Evolutionary conservation across 495 filamentous ascomycete genomes (phyloP), one percentile per base, ranked within the genome.

Genomic region (Chlorociboria aeruginascens): DNA sequence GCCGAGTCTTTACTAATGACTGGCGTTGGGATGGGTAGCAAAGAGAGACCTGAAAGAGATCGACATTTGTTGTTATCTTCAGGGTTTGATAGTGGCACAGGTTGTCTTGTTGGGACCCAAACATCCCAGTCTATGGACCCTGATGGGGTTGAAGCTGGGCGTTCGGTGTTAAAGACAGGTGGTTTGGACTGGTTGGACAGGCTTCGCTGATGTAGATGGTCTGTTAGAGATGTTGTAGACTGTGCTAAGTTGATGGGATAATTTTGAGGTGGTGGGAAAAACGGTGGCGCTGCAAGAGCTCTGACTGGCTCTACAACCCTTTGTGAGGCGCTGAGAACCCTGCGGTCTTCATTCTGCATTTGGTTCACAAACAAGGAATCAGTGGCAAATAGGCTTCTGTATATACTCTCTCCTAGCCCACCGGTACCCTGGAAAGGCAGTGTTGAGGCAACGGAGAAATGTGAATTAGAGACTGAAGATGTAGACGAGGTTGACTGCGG

Each of bases 21-120:
- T 32, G 50, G 38, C 10, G 50, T 54, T 45, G 43, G 38, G 20
- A 48, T 42, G 12, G 50, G 38, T 25, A 50, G 30, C 30, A 33
- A 33, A 34, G 46, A 37, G 14, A 50, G 41, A 11, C 46, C 48
- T 14, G 14, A 32, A 16, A 33, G 37, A 12, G 48, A 17, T 9
- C 30, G 16, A 10, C 14, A 4, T 8, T 13, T 40, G 32, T 16
- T 36, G 8, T 35, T 3, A 7, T 45, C 37, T 20, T 16, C 39
- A 43, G 54, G 39, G 8, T 53, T 55, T 34, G 49, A 47, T 44
- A 69, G 66, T 6, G 66, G 63, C 13, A 67, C 40, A 39, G 62
- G 62, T 25, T 63, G 61, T 37, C 41, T 54, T n/a, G 66, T 64
- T 14, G 63, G 65, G 31, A 69, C 44, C 30, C 30, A 45, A 14